Conservation (phyloP, 2,329 filamentous ascomycete genomes). For the Neoscytalidium dimidiatum region DNA sequence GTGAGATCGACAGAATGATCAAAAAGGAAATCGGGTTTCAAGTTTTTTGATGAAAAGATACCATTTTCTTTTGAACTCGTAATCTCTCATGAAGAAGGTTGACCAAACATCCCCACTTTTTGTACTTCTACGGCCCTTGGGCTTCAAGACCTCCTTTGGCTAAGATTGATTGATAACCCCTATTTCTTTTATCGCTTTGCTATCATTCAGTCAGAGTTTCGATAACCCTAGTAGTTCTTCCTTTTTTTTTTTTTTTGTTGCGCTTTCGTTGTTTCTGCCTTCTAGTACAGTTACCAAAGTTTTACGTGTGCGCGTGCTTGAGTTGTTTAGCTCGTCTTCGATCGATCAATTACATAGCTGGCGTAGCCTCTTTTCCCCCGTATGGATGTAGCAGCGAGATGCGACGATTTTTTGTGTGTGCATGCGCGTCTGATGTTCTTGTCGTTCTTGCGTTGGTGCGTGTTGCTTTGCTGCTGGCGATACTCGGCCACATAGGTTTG, state of each 20-base stretch:
- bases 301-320: too few species aligned
- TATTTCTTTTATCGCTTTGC: neutral
- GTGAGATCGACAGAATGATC: neutral
- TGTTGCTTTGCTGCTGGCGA: too few species aligned
- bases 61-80: neutral
- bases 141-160: neutral
- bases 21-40: neutral
- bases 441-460: too few species aligned
- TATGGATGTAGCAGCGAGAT: too few species aligned
- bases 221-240: neutral
- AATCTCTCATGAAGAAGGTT: neutral
- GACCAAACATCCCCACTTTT: neutral
- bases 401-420: too few species aligned
- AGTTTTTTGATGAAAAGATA: neutral
- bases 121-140: neutral
- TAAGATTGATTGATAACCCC: neutral
- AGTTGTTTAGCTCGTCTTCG: too few species aligned
- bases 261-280: neutral
- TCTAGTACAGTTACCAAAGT: too few species aligned
- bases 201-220: neutral
- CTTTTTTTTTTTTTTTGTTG: neutral
- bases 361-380: too few species aligned
- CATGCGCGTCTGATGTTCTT: too few species aligned
- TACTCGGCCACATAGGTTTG: too few species aligned
- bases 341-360: too few species aligned